Percentiles rank a stretch among this genome's conserved stretches.
phyloP scores from a whole-genome alignment of 2,329 filamentous ascomycete genomes.

The Zymoseptoria passerinii region DNA sequence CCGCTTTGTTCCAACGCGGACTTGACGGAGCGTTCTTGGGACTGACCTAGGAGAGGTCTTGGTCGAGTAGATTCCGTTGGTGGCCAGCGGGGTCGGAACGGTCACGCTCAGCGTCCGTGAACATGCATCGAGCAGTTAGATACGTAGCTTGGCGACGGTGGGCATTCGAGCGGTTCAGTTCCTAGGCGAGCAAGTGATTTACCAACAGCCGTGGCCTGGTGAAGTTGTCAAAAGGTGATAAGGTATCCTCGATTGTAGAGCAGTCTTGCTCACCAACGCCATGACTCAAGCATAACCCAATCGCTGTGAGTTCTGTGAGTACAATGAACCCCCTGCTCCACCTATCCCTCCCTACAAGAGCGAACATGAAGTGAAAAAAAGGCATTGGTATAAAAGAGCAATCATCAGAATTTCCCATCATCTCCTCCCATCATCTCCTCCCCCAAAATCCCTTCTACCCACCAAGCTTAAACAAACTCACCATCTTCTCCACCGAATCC shows the following conservation, averaged over 20 bases:
- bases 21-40: too few species aligned
- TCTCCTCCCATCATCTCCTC: not conserved
- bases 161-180: too few species aligned
- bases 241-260: not conserved
- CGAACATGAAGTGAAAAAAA: not conserved
- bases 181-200: too few species aligned
- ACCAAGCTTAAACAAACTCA: conserved; percentile 32
- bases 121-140: too few species aligned
- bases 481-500: conserved; percentile 25
- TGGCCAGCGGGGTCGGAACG: too few species aligned
- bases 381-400: not conserved
- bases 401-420: not conserved
- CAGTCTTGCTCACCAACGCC: not conserved
- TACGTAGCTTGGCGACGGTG: too few species aligned
- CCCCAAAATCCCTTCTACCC: not conserved
- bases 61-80: too few species aligned
- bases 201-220: too few species aligned
- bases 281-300: not conserved
- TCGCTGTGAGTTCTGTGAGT: not conserved
- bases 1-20: too few species aligned
- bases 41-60: too few species aligned
- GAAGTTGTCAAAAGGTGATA: too few species aligned
- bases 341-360: not conserved
- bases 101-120: too few species aligned
- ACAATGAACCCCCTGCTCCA: not conserved